Percentiles rank a stretch among this genome's conserved stretches.
Evolutionary conservation across 1,284 basidiomycete genomes (phyloP).

Genomic region (Pseudozyma sp.): DNA sequence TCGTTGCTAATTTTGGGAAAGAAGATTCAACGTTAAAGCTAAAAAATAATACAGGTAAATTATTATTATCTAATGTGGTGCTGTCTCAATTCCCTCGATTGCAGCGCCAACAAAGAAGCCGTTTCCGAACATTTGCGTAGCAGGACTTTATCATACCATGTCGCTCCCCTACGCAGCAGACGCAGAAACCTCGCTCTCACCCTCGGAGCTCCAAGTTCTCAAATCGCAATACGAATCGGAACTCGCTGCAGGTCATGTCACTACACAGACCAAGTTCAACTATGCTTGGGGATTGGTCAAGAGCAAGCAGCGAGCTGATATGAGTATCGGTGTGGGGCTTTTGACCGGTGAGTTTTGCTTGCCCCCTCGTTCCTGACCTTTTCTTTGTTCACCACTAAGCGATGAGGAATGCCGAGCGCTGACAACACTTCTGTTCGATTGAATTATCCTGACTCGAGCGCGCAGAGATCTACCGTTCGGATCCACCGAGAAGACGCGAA

Average conservation of each 20-base stretch:
- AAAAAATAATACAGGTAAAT: no score
- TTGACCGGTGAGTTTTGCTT: slow-evolving; percentile 79
- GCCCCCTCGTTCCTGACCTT: neutral
- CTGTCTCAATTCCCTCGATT: no score
- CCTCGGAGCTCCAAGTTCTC: slow-evolving; percentile 89
- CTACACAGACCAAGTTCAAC: slow-evolving; percentile 97
- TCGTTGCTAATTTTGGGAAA: no score
- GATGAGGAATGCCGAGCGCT: no score
- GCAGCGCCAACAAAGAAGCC: neutral
- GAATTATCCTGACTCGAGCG: neutral
- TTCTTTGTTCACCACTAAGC: neutral
- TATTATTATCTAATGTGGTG: no score
- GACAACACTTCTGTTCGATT: neutral
- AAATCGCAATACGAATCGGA: slow-evolving; percentile 89
- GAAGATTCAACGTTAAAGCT: no score
- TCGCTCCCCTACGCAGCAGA: slow-evolving; percentile 92
- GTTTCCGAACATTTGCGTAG: neutral
- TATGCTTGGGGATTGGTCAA: slow-evolving; percentile 81
- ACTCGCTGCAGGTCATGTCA: slow-evolving; percentile 81
- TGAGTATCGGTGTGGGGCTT: slow-evolving; percentile 83
- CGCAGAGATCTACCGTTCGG: slow-evolving; percentile 89
- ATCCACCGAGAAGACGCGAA: slow-evolving; percentile 88
- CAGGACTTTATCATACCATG: slow-evolving; percentile 36
- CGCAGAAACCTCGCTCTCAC: slow-evolving; percentile 86
- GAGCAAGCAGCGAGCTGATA: slow-evolving; percentile 60